Percentiles rank a stretch among this genome's conserved stretches.
Evolutionary conservation across 352 stramenopile genomes (phyloP).

Genomic region (Globisporangium barbulae): DNA sequence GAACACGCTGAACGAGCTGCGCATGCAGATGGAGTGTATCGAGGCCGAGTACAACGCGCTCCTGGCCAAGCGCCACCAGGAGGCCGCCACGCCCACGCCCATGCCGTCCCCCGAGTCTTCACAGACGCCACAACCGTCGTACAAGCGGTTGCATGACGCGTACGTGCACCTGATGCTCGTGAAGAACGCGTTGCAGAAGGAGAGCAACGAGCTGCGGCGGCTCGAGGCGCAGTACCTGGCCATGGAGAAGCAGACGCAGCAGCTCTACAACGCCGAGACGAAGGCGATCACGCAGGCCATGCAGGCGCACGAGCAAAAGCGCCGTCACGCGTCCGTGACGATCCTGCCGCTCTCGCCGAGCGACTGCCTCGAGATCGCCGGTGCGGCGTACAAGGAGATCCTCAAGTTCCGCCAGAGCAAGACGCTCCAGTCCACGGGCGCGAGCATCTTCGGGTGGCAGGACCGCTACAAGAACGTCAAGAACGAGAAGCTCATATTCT

Average conservation of each 20-base stretch:
- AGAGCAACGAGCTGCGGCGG: conserved; percentile 52
- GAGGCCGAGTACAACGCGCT: conserved; percentile 38
- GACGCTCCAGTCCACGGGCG: conserved; percentile 41
- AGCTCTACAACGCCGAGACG: conserved; percentile 33
- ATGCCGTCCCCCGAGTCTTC: background rate
- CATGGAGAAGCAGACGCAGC: conserved; percentile 48
- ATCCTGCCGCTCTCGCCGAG: conserved; percentile 37
- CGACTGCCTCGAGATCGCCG: conserved; percentile 47
- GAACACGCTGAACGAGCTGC: conserved; percentile 61
- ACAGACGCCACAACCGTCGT: conserved; percentile 1
- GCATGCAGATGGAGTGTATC: conserved; percentile 34
- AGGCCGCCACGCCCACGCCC: conserved; percentile 27
- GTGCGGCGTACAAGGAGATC: conserved; percentile 42
- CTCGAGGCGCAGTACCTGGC: conserved; percentile 37
- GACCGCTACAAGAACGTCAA: conserved; percentile 43
- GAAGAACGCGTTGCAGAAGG: conserved; percentile 39
- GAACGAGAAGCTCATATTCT: conserved; percentile 61
- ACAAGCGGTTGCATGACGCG: conserved; percentile 20
- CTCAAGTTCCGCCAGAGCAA: conserved; percentile 50
- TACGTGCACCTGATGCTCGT: conserved; percentile 57
- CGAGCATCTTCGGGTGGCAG: conserved; percentile 63
- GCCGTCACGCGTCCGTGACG: conserved; percentile 26
- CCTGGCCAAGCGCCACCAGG: conserved; percentile 22
- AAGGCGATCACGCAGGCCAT: conserved; percentile 28
- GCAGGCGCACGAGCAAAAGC: conserved; percentile 22